Evolutionary conservation across 306 rosid genomes (phyloP).

Genomic region (Rosa rugosa): DNA sequence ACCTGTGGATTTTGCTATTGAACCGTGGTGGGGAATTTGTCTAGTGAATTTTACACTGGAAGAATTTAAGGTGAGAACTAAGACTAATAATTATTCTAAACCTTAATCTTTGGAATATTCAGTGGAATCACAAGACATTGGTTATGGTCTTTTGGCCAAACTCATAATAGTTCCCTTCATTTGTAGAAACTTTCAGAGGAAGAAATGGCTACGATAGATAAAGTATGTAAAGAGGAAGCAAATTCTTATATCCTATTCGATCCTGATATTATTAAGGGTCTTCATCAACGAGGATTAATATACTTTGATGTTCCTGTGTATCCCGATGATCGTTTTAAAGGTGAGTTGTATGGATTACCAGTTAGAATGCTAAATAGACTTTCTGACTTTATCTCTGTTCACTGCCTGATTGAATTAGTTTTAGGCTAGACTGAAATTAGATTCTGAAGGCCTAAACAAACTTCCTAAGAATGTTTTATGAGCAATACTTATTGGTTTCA

Average conservation of each 20-base stretch:
- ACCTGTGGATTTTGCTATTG: conserved; percentile 85
- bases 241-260: conserved; percentile 72
- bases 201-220: conserved; percentile 81
- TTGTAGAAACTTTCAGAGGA: conserved; percentile 85
- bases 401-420: conserved; percentile 1
- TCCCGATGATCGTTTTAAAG: conserved; percentile 85
- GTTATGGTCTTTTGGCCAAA: conserved; percentile 23
- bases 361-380: conserved; percentile 8
- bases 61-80: conserved; percentile 84
- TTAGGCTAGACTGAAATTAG: neutral
- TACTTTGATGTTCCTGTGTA: conserved; percentile 87
- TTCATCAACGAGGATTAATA: conserved; percentile 63
- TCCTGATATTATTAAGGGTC: conserved; percentile 62
- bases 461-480: neutral
- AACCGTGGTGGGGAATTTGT: conserved; percentile 96
- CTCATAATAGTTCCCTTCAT: conserved; percentile 22
- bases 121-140: neutral
- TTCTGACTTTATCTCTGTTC: conserved; percentile 2
- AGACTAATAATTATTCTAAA: conserved; percentile 6
- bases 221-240: conserved; percentile 81
- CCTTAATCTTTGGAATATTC: conserved; percentile 4
- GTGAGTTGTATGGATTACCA: conserved; percentile 33
- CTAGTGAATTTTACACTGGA: conserved; percentile 94
- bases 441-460: neutral
- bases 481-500: neutral